Conservation (phyloP, 345 rosid species). For the Anacardium occidentale region DNA sequence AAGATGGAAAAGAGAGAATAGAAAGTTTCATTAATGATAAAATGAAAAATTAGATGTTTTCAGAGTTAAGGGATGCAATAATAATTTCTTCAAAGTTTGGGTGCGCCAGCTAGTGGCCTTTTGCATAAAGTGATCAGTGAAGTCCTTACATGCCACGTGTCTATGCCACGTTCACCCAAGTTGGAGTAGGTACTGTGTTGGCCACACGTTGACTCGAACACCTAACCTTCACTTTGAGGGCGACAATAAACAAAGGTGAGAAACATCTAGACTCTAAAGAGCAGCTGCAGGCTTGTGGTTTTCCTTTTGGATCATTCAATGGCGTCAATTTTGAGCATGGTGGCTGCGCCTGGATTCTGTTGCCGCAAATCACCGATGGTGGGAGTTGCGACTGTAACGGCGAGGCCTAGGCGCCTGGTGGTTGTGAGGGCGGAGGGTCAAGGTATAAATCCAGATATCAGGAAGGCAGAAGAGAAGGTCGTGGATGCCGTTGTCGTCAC, state of each 20-base stretch:
- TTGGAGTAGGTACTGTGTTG: slow-evolving; percentile 39
- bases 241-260: not conserved
- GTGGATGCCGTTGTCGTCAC: slow-evolving; percentile 71
- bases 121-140: no score
- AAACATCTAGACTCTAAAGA: not conserved
- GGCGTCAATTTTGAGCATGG: slow-evolving; percentile 34
- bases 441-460: slow-evolving; percentile 67
- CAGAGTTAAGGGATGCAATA: no score
- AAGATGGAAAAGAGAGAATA: no score
- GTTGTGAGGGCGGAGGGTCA: slow-evolving; percentile 69
- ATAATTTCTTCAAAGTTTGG: not conserved
- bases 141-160: slow-evolving; percentile 10
- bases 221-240: not conserved
- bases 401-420: slow-evolving; percentile 35
- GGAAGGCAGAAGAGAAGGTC: slow-evolving; percentile 85
- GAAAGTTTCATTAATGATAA: no score
- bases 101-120: no score
- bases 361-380: slow-evolving; percentile 25
- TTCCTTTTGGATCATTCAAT: slow-evolving; percentile 15
- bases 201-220: slow-evolving; percentile 41
- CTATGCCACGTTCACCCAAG: slow-evolving; percentile 10
- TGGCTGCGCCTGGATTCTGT: slow-evolving; percentile 25
- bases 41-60: no score
- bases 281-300: not conserved
- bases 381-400: slow-evolving; percentile 15